Percentiles rank a stretch among this genome's conserved stretches.
Conservation (phyloP, 208 protist species). For the Wallacemonas rigidus region DNA sequence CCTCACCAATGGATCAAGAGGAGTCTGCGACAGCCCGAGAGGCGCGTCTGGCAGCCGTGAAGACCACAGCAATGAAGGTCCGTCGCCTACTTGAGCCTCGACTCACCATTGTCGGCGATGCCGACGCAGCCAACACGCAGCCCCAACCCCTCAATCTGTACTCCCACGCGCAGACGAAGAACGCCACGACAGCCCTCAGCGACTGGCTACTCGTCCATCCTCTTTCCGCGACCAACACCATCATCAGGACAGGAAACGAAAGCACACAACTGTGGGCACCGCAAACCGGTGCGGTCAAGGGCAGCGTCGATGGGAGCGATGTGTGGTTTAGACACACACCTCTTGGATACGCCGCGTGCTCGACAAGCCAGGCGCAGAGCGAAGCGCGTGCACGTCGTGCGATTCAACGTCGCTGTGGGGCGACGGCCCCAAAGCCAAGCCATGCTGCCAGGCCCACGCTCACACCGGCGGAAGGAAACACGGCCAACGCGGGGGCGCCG, state of each 20-base stretch:
- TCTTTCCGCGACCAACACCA: background rate
- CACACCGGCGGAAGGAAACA: no score
- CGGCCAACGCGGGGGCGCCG: no score
- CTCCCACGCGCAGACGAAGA: background rate
- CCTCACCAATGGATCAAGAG: no score
- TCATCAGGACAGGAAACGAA: background rate
- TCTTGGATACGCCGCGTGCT: background rate
- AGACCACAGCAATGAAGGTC: conserved; percentile 12
- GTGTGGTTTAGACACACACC: background rate
- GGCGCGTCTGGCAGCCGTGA: background rate
- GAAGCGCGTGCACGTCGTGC: background rate
- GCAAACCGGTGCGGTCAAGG: background rate
- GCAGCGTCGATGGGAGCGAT: background rate
- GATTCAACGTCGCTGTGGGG: background rate
- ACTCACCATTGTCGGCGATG: background rate
- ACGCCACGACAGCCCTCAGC: background rate
- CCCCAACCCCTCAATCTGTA: background rate
- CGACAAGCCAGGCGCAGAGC: background rate
- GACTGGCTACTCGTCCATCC: background rate
- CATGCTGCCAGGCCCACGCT: no score
- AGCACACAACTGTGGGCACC: background rate
- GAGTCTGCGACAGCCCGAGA: background rate
- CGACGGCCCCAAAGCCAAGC: background rate
- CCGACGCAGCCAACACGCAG: background rate
- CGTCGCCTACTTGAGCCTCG: conserved; percentile 13